phyloP scores from a whole-genome alignment of 1,139 yeast genomes.

The Arxiozyma slooffiae region DNA sequence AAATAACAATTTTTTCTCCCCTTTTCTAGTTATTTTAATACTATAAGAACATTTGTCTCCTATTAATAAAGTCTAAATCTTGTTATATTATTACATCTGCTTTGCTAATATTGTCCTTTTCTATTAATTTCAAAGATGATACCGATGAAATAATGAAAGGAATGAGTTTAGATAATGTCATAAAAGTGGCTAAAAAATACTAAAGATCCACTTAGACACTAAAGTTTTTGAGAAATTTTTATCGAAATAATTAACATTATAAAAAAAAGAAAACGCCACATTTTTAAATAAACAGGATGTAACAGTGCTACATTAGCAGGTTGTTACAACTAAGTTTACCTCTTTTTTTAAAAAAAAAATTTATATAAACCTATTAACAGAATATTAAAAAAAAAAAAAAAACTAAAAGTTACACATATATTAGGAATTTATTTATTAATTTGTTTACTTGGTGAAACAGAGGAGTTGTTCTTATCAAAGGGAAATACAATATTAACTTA shows the following conservation, averaged over 20 bases:
- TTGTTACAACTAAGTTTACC: constrained; percentile 22
- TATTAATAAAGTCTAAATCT: constrained; percentile 9
- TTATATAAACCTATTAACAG: constrained; percentile 18
- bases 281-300: constrained; percentile 12
- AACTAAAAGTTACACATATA: constrained; percentile 21
- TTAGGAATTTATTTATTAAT: constrained; percentile 20
- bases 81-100: constrained; percentile 23
- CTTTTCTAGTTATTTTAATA: constrained; percentile 23
- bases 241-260: constrained; percentile 22
- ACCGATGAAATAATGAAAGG: constrained; percentile 11
- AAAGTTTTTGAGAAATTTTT: constrained; percentile 26
- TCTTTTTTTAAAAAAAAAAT: constrained; percentile 18
- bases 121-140: constrained; percentile 17
- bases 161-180: constrained; percentile 11
- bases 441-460: constrained; percentile 7
- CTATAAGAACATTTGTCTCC: constrained; percentile 23
- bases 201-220: constrained; percentile 27
- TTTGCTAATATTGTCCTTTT: constrained; percentile 22
- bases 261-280: constrained; percentile 17
- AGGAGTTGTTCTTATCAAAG: constrained; percentile 8
- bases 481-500: neutral
- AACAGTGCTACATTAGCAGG: constrained; percentile 9
- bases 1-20: constrained; percentile 14
- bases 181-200: constrained; percentile 10
- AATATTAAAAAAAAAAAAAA: too few relatives aligned